Conservation (phyloP, 2,329 filamentous ascomycete genomes). For the Colletotrichum tabaci region DNA sequence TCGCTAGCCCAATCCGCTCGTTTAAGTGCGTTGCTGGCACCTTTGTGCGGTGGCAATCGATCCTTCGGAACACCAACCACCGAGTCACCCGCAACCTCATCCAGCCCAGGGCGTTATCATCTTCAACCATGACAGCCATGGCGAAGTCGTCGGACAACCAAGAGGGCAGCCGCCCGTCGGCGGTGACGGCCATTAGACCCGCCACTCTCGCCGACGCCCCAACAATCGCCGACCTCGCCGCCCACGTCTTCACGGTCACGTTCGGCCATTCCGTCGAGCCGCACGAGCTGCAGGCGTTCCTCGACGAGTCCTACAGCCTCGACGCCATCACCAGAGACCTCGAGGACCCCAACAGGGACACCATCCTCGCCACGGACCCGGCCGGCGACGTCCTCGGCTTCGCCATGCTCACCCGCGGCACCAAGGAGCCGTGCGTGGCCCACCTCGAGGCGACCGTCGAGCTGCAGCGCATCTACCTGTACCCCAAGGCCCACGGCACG, state of each 20-base stretch:
- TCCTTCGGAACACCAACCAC: background rate
- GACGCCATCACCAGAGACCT: slow-evolving; percentile 49
- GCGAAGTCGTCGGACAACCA: background rate
- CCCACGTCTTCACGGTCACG: slow-evolving; percentile 54
- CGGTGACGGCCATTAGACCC: slow-evolving; percentile 7
- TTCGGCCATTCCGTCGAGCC: slow-evolving; percentile 60
- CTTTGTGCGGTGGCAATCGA: background rate
- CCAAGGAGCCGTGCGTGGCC: slow-evolving; percentile 56
- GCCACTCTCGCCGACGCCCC: slow-evolving; percentile 45
- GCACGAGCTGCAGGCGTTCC: slow-evolving; percentile 55
- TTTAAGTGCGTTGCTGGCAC: background rate
- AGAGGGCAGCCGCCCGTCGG: background rate
- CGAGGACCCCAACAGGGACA: slow-evolving; percentile 46
- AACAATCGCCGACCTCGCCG: slow-evolving; percentile 53
- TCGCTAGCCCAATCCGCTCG: background rate
- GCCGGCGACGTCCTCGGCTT: slow-evolving; percentile 55
- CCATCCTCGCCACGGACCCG: slow-evolving; percentile 44
- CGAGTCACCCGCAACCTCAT: background rate
- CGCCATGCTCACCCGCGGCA: slow-evolving; percentile 55
- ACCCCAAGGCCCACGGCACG: slow-evolving; percentile 51
- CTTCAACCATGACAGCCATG: slow-evolving; percentile 3
- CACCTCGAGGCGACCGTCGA: slow-evolving; percentile 52
- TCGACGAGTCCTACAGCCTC: slow-evolving; percentile 55
- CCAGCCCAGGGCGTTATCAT: background rate
- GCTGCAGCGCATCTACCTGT: slow-evolving; percentile 61